Conservation (phyloP, 768 basidiomycete genomes). For the Russula earlei region DNA sequence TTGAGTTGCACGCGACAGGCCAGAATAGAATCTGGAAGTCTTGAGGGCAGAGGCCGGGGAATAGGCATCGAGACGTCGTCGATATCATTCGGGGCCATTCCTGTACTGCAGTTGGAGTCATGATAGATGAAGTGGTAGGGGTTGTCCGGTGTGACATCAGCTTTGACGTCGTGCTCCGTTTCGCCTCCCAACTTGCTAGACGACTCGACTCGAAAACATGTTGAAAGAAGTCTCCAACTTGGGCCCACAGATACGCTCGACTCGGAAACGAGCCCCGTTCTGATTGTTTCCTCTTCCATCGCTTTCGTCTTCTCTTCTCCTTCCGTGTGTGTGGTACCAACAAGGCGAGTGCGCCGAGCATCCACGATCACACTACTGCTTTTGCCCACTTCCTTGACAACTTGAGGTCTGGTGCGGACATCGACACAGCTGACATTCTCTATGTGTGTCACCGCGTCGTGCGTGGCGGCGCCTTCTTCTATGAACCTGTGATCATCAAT, state of each 20-base stretch:
- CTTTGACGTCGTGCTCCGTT: constrained; percentile 24
- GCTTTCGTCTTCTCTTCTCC: constrained; percentile 49
- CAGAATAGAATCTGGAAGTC: constrained; percentile 48
- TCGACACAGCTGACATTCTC: constrained; percentile 37
- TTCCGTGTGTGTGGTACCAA: constrained; percentile 26
- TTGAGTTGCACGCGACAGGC: constrained; percentile 41
- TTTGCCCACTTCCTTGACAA: constrained; percentile 50
- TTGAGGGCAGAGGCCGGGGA: constrained; percentile 61
- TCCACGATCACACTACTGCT: constrained; percentile 52
- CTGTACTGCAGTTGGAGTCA: too few relatives aligned
- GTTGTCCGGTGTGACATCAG: too few relatives aligned
- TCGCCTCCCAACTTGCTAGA: constrained; percentile 22
- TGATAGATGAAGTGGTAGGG: too few relatives aligned
- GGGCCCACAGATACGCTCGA: neutral
- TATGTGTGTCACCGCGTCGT: constrained; percentile 75
- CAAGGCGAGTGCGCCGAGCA: constrained; percentile 7
- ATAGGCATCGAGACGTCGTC: constrained; percentile 41
- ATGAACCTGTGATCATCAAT: constrained; percentile 59
- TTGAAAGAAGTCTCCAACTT: too few relatives aligned
- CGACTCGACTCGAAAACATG: too few relatives aligned
- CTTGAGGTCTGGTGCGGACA: constrained; percentile 33
- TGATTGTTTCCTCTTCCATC: constrained; percentile 37
- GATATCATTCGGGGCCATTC: constrained; percentile 21
- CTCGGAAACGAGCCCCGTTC: constrained; percentile 28
- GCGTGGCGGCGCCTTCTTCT: constrained; percentile 74